Evolutionary conservation across 2,329 filamentous ascomycete species (phyloP).

Genomic region (Moelleriella libera): DNA sequence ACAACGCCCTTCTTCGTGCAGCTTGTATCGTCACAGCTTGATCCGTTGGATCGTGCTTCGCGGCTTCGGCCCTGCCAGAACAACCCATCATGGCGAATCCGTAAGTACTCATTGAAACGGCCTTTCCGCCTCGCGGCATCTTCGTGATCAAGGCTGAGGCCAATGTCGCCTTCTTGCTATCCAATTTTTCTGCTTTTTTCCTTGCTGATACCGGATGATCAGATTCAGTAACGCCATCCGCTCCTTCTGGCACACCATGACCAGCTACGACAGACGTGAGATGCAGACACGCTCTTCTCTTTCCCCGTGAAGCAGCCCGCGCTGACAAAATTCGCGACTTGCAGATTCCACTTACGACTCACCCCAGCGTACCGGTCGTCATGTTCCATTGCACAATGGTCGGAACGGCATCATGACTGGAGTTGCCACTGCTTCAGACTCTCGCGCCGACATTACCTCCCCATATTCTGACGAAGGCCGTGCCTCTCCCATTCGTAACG

Average conservation of each 20-base stretch:
- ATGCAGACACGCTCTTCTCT: not conserved
- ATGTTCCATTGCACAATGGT: slow-evolving; percentile 75
- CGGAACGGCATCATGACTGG: slow-evolving; percentile 74
- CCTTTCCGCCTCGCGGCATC: not conserved
- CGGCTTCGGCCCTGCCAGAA: not conserved
- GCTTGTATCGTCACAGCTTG: not conserved
- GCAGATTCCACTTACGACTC: slow-evolving; percentile 86
- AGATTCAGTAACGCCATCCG: slow-evolving; percentile 63
- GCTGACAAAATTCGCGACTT: not conserved
- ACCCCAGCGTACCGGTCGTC: slow-evolving; percentile 78
- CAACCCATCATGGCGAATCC: slow-evolving; percentile 8
- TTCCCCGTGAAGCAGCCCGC: not conserved
- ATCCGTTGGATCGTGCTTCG: not conserved
- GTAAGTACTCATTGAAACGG: slow-evolving; percentile 4
- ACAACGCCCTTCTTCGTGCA: not conserved
- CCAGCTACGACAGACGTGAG: slow-evolving; percentile 55
- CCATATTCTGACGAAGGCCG: slow-evolving; percentile 64
- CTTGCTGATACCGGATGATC: not conserved
- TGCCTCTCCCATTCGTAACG: slow-evolving; percentile 35
- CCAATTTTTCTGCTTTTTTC: no score
- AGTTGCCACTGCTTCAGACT: slow-evolving; percentile 80
- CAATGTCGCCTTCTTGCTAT: no score
- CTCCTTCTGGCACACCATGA: slow-evolving; percentile 91
- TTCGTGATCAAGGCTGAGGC: not conserved
- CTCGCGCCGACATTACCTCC: slow-evolving; percentile 67